A percentile compares a stretch with the other conserved stretches of the same genome.
Evolutionary conservation across 2,329 filamentous ascomycete genomes (phyloP).

Genomic region (Esteya vermicola): DNA sequence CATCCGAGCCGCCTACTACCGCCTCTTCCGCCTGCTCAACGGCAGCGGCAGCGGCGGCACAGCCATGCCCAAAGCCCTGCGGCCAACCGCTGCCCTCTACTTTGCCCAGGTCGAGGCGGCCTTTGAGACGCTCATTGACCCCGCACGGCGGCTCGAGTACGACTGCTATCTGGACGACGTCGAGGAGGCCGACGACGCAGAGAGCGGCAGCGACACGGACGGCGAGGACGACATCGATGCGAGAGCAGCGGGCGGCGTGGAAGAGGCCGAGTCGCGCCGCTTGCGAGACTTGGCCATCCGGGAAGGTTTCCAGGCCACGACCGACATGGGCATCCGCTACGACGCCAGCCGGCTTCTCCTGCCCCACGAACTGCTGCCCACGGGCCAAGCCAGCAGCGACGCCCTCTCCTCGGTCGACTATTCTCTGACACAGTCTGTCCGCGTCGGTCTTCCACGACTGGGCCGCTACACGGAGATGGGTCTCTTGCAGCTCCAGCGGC

Average conservation of each 20-base stretch:
- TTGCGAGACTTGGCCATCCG: constrained; percentile 9
- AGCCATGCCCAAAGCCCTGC: constrained; percentile 25
- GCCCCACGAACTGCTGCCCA: constrained; percentile 1
- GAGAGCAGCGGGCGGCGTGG: background rate
- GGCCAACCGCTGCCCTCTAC: constrained; percentile 23
- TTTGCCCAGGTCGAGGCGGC: constrained; percentile 26
- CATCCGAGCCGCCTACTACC: constrained; percentile 29
- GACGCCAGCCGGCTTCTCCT: constrained; percentile 15
- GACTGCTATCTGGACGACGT: constrained; percentile 16
- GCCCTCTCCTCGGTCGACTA: constrained; percentile 21
- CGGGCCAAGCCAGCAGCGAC: constrained; percentile 4
- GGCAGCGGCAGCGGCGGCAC: background rate
- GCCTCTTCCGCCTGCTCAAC: constrained; percentile 29
- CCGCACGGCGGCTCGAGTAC: constrained; percentile 25
- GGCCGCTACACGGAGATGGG: constrained; percentile 11
- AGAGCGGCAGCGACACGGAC: constrained; percentile 6
- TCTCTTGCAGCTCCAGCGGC: constrained; percentile 7
- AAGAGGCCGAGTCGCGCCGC: background rate
- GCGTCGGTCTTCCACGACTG: constrained; percentile 19
- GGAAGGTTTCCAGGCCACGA: constrained; percentile 15
- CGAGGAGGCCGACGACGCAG: constrained; percentile 10
- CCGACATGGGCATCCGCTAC: constrained; percentile 24
- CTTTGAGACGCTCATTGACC: constrained; percentile 33
- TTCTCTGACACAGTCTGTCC: constrained; percentile 22
- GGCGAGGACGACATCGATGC: constrained; percentile 11